Evolutionary conservation across 139 green algal species (phyloP).

Genomic region (Chlorella sp.): DNA sequence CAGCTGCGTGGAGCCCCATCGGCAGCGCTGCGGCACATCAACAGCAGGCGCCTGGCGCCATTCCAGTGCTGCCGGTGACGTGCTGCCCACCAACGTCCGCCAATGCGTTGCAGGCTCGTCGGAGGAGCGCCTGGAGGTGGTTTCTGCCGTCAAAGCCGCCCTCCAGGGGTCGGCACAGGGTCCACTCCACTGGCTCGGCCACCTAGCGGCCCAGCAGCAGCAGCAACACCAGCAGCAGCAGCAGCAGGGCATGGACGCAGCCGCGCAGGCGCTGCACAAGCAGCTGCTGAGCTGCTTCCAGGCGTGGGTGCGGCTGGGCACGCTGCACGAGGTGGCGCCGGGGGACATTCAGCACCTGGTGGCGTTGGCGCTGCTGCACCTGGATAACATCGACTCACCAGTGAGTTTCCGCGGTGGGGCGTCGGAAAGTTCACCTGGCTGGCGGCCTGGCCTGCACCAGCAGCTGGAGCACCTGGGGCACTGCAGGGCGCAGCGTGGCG

Average conservation of each 20-base stretch:
- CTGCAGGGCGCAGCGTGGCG: no score
- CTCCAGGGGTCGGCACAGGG: background rate
- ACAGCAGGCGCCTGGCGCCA: no score
- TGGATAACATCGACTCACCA: background rate
- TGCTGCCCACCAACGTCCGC: no score
- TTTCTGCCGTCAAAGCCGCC: background rate
- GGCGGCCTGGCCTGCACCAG: no score
- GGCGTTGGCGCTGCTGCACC: slow-evolving; percentile 7
- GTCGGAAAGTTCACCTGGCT: no score
- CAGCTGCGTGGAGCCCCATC: no score
- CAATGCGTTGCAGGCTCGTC: background rate
- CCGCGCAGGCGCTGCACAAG: background rate
- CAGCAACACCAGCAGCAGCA: no score
- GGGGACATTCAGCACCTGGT: slow-evolving; percentile 6
- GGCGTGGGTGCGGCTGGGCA: slow-evolving; percentile 7
- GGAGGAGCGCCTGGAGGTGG: background rate
- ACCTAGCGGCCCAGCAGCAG: background rate
- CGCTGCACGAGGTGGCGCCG: background rate
- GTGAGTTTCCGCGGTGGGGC: background rate
- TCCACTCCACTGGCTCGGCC: background rate
- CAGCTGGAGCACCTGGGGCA: no score
- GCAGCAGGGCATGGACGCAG: background rate
- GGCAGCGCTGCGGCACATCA: no score
- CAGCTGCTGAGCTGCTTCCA: background rate
- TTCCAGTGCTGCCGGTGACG: no score